Evolutionary conservation across 2,329 filamentous ascomycete genomes (phyloP).

Genomic region (Verticillium zaregamsianum): DNA sequence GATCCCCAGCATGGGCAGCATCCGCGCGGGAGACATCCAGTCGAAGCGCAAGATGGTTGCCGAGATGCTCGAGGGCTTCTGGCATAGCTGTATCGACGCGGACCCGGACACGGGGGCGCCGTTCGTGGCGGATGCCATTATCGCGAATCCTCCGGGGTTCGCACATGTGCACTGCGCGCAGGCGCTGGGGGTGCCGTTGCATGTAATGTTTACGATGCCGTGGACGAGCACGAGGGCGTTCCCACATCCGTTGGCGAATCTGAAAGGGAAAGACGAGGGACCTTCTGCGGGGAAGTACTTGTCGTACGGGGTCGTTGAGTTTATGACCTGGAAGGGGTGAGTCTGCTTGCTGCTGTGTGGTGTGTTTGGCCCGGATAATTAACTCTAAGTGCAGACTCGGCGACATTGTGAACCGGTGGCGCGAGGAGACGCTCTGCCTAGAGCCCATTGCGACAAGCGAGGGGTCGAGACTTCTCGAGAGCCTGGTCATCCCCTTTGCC

Average conservation of each 20-base stretch:
- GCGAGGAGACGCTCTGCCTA: slow-evolving; percentile 60
- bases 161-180: slow-evolving; percentile 44
- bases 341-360: neutral
- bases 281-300: slow-evolving; percentile 65
- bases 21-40: slow-evolving; percentile 20
- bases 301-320: slow-evolving; percentile 67
- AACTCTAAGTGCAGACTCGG: slow-evolving; percentile 38
- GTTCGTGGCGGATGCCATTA: slow-evolving; percentile 46
- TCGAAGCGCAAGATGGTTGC: slow-evolving; percentile 17
- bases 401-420: slow-evolving; percentile 82
- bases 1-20: slow-evolving; percentile 18
- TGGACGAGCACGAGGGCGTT: slow-evolving; percentile 71
- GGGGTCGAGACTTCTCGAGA: slow-evolving; percentile 66
- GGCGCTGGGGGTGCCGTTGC: slow-evolving; percentile 37
- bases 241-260: slow-evolving; percentile 69
- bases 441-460: slow-evolving; percentile 67
- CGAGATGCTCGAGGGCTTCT: slow-evolving; percentile 19
- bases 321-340: slow-evolving; percentile 71
- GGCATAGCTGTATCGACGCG: slow-evolving; percentile 14
- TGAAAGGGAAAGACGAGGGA: slow-evolving; percentile 41
- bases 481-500: slow-evolving; percentile 66
- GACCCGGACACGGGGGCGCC: slow-evolving; percentile 19
- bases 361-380: too few relatives aligned
- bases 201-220: slow-evolving; percentile 60
- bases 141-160: slow-evolving; percentile 45